phyloP scores from a whole-genome alignment of 257 asterid species.

The Leonotis leonurus region DNA sequence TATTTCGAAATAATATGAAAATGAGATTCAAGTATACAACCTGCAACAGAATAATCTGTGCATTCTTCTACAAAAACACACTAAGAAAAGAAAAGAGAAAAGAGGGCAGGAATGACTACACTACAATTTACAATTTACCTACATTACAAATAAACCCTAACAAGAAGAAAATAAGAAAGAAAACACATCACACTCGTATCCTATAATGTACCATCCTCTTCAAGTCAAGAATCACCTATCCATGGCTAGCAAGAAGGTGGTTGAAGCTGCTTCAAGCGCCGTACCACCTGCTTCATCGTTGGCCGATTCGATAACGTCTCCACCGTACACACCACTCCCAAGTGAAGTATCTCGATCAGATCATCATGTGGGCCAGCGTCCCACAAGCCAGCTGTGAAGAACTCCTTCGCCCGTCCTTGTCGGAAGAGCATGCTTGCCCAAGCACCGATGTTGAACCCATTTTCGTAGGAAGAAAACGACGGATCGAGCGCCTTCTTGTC shows the following conservation, averaged over 20 bases:
- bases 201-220: background rate
- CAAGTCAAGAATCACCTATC: slow-evolving; percentile 1
- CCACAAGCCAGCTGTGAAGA: slow-evolving; percentile 82
- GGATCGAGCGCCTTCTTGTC: slow-evolving; percentile 92
- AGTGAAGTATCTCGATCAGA: slow-evolving; percentile 68
- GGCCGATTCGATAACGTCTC: slow-evolving; percentile 76
- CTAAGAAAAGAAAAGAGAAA: slow-evolving; percentile 31
- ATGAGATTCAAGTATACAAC: slow-evolving; percentile 28
- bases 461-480: slow-evolving; percentile 76
- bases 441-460: slow-evolving; percentile 82
- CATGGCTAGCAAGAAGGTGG: slow-evolving; percentile 63
- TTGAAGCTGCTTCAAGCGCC: slow-evolving; percentile 80
- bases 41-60: slow-evolving; percentile 33
- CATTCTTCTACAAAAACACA: slow-evolving; percentile 38
- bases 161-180: slow-evolving; percentile 4
- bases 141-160: slow-evolving; percentile 29
- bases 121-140: slow-evolving; percentile 75
- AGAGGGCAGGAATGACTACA: too few relatives aligned
- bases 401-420: slow-evolving; percentile 76
- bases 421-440: slow-evolving; percentile 90
- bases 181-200: background rate
- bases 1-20: slow-evolving; percentile 32
- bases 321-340: slow-evolving; percentile 79
- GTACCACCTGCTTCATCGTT: slow-evolving; percentile 82
- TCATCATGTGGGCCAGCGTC: slow-evolving; percentile 85